Conservation (phyloP, 23 red algal species). For the Agarophyton chilense region DNA sequence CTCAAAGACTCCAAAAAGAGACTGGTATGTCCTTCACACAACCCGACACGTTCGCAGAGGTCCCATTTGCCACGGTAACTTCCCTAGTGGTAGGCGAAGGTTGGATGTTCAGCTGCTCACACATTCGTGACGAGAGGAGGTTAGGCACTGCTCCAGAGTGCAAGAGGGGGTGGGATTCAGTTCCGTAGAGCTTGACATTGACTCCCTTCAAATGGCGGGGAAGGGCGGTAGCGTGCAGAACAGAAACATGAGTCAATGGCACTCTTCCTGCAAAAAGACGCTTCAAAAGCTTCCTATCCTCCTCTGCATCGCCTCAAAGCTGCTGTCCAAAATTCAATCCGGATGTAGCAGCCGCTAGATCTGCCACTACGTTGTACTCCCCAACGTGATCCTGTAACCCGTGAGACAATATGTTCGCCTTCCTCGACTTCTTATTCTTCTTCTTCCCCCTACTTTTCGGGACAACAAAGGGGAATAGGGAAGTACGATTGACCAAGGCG, state of each 20-base stretch:
- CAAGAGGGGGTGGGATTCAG: not conserved
- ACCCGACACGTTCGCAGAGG: not conserved
- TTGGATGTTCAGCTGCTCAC: no score
- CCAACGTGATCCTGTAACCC: not conserved
- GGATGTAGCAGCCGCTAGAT: not conserved
- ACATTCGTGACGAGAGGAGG: no score
- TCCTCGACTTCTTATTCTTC: not conserved
- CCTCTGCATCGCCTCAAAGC: not conserved
- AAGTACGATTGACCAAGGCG: no score
- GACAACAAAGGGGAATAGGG: no score
- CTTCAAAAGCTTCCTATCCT: not conserved
- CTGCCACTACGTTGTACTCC: not conserved
- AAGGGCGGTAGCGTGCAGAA: not conserved
- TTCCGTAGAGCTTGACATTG: not conserved
- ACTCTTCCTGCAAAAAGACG: not conserved
- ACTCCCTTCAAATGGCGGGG: not conserved
- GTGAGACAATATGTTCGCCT: not conserved
- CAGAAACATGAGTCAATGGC: not conserved
- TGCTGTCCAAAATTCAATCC: not conserved
- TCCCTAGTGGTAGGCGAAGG: not conserved
- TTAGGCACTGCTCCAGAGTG: no score
- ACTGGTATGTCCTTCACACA: not conserved
- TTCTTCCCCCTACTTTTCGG: not conserved
- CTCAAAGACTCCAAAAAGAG: not conserved
- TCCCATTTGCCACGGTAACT: slow-evolving; percentile 7